Evolutionary conservation across 1,284 basidiomycete genomes (phyloP), one percentile per base, ranked within the genome.

Genomic region (Inonotus obliquus): DNA sequence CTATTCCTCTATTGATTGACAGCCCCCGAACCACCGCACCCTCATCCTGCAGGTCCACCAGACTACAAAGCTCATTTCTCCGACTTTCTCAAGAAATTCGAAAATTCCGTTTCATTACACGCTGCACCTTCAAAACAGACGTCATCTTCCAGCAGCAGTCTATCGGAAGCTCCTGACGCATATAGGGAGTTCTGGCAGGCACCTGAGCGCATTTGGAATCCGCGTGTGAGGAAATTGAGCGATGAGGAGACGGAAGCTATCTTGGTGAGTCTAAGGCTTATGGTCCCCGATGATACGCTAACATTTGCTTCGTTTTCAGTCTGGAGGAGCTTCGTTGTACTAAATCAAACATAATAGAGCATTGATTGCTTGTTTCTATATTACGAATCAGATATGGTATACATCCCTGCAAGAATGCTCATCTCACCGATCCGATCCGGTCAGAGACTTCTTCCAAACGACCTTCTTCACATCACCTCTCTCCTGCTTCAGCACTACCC

Each of bases 181-280:
- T 86, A 79, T 75, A 74, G 76, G 41, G 80, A 93, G 68, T 92
- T 89, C 74, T 92, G 90, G 89, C 82, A 94, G 66, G 90, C 89
- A 11, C 93, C 93, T 0, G 70, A 78, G 49, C 79, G 82, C 64
- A 78, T 87, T 63, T 91, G 89, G 89, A 81, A 77, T 62, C 81
- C 83, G 21, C 79, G 78, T 64, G 75, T 81, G 53, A 75, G 77
- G 45, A 72, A 80, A 41, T 65, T 93, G 44, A 77, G 82, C 37
- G 84, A 92, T 48, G 74, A 72, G 38, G 93, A 95, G 78, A 88
- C 94, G 62, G 86, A 92, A 54, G 85, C 91, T 49, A 79, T 94
- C 65, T 78, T 86, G 81, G 93, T 93, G 72, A 74, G 88, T 73
- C 35, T 19, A 11, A 21, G 5, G 13, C 19, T 1, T 38, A n/a